Evolutionary conservation across 2,329 filamentous ascomycete genomes (phyloP).

Genomic region (Neofusicoccum laricinum): DNA sequence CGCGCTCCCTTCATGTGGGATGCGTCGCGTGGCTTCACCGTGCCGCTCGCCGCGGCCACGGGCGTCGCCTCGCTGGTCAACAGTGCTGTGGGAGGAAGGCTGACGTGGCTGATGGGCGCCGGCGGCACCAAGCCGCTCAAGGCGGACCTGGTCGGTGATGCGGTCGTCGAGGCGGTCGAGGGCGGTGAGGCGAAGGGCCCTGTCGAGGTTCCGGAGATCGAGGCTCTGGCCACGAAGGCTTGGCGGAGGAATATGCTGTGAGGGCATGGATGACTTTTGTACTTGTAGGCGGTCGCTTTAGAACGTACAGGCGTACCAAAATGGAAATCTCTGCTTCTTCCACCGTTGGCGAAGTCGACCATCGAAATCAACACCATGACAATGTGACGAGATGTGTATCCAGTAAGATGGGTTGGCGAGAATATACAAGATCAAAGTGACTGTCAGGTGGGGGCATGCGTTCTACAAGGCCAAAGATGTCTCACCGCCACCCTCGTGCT

Average conservation of each 20-base stretch:
- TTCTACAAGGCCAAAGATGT: no score
- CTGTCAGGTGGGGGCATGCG: no score
- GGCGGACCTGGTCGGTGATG: constrained; percentile 82
- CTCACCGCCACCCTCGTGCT: no score
- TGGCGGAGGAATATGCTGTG: constrained; percentile 92
- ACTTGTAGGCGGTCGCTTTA: neutral
- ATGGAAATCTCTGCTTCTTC: neutral
- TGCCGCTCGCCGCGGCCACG: constrained; percentile 78
- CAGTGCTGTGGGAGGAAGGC: constrained; percentile 68
- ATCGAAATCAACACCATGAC: no score
- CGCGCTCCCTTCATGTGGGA: constrained; percentile 90
- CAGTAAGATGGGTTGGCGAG: no score
- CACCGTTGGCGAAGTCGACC: no score
- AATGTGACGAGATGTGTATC: no score
- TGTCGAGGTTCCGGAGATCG: constrained; percentile 76
- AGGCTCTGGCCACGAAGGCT: constrained; percentile 72
- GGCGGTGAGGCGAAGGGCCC: constrained; percentile 71
- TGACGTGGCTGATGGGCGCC: constrained; percentile 75
- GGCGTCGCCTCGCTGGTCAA: constrained; percentile 76
- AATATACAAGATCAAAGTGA: no score
- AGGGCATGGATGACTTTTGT: neutral
- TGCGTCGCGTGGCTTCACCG: constrained; percentile 71
- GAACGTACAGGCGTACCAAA: neutral
- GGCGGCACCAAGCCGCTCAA: constrained; percentile 83
- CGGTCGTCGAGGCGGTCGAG: constrained; percentile 80